Evolutionary conservation across 2,329 filamentous ascomycete species (phyloP), one percentile per base, ranked within the genome.

Genomic region (Penicillium sumatraense): DNA sequence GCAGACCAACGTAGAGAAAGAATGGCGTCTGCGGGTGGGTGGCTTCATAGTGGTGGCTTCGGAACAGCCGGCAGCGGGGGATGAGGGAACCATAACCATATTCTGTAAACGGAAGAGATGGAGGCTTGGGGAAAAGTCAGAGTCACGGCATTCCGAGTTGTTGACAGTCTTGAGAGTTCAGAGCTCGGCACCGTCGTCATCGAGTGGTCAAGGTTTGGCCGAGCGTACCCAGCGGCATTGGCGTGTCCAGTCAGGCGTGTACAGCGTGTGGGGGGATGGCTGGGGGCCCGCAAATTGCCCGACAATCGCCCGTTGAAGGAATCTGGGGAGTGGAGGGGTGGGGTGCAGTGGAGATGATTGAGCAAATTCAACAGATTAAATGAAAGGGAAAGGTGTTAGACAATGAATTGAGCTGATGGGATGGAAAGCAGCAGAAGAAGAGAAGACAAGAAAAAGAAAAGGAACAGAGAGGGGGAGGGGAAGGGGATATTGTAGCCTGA

Each of bases 141-240:
- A 10, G n/a, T 26, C 40, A 51, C 45, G 48, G 54, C 51, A 45
- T 46, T 46, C 42, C 42, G 42, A 46, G 42, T 29, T 45, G 24
- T n/a, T n/a, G n/a, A n/a, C n/a, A n/a, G n/a, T n/a, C n/a, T n/a
- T n/a, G n/a, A n/a, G n/a, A n/a, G n/a, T n/a, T n/a, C n/a, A n/a
- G 21, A 11, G 20, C 13, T 36, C 33, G 50, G 54, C 10, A 51
- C 7, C 50, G 46, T 47, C 50, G 61, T 64, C 62, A 63, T 64
- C 36, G 57, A 60, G 44, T 21, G 11, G n/a, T 21, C 42, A 58
- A 54, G 46, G 49, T 59, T 58, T 49, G 53, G 36, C 20, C 51
- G 35, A 59, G 36, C 41, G 23, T 53, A 51, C n/a, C n/a, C n/a
- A n/a, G n/a, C 24, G 33, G 53, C 6, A 6, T 27, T 27, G 26